phyloP scores from a whole-genome alignment of 306 rosid genomes.

The Vigna unguiculata region DNA sequence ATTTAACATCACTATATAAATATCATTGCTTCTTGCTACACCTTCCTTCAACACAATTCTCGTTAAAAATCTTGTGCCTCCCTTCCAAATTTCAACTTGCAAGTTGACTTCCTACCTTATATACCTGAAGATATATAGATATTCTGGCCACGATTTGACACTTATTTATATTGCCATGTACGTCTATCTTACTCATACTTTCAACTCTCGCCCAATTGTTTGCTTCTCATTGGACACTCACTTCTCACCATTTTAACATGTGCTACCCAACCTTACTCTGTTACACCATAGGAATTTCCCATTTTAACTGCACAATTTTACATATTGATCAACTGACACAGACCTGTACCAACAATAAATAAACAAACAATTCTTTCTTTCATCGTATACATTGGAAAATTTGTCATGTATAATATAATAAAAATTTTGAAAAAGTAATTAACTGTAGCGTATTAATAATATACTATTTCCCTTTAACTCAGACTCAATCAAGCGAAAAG shows the following conservation, averaged over 20 bases:
- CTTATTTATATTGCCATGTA: slow-evolving; percentile 44
- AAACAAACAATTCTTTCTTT: neutral
- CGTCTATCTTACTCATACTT: slow-evolving; percentile 33
- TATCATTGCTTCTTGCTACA: neutral
- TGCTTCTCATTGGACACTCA: slow-evolving; percentile 41
- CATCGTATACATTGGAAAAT: neutral
- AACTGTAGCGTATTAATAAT: neutral
- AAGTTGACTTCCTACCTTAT: slow-evolving; percentile 54
- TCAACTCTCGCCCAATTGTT: slow-evolving; percentile 39
- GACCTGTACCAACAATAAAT: neutral
- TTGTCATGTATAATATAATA: too few species aligned
- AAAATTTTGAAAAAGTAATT: neutral
- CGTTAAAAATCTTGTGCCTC: slow-evolving; percentile 31
- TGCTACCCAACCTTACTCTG: slow-evolving; percentile 34
- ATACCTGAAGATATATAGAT: slow-evolving; percentile 27
- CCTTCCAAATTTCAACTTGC: slow-evolving; percentile 10
- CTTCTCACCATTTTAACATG: slow-evolving; percentile 42
- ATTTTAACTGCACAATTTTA: neutral
- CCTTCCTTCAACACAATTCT: neutral
- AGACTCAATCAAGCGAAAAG: slow-evolving; percentile 43
- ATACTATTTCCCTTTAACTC: neutral
- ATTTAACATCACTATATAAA: neutral
- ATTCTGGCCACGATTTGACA: slow-evolving; percentile 52
- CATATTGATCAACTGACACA: neutral
- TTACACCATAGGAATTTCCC: slow-evolving; percentile 8